Conservation (phyloP, 768 basidiomycete genomes). For the Kwoniella pini region DNA sequence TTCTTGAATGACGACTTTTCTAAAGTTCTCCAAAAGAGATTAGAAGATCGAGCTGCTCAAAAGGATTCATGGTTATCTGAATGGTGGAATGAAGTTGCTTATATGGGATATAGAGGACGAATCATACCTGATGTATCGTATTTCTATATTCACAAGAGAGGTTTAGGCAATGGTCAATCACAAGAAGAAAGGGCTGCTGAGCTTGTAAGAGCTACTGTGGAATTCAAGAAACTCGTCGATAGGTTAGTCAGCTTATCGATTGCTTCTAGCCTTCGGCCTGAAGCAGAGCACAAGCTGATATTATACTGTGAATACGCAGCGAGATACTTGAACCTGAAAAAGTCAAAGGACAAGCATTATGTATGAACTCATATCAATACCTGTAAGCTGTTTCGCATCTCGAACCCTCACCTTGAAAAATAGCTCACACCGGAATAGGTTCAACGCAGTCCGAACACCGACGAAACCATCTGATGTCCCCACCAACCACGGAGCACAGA, state of each 20-base stretch:
- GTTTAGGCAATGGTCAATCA: constrained; percentile 55
- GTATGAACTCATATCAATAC: constrained; percentile 95
- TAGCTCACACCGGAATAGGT: constrained; percentile 56
- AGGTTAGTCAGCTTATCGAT: constrained; percentile 59
- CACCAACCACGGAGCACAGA: constrained; percentile 70
- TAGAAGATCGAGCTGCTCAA: constrained; percentile 69
- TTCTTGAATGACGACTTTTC: constrained; percentile 73
- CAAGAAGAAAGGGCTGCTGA: constrained; percentile 76
- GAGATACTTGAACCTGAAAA: constrained; percentile 84
- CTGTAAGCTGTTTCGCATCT: constrained; percentile 63
- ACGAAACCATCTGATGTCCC: constrained; percentile 79
- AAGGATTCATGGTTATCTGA: constrained; percentile 85
- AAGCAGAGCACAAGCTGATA: not conserved
- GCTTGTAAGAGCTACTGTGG: constrained; percentile 78
- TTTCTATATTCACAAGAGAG: constrained; percentile 84
- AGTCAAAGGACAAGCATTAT: constrained; percentile 68
- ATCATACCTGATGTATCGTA: constrained; percentile 93
- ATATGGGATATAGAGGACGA: constrained; percentile 82
- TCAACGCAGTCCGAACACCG: constrained; percentile 91
- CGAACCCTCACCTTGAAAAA: not conserved
- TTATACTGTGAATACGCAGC: constrained; percentile 54
- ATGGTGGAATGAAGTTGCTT: constrained; percentile 97
- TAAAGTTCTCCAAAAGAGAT: constrained; percentile 71
- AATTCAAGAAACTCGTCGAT: constrained; percentile 81
- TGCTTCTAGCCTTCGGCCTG: not conserved